phyloP scores from a whole-genome alignment of 306 rosid genomes.

The Pueraria montana region DNA sequence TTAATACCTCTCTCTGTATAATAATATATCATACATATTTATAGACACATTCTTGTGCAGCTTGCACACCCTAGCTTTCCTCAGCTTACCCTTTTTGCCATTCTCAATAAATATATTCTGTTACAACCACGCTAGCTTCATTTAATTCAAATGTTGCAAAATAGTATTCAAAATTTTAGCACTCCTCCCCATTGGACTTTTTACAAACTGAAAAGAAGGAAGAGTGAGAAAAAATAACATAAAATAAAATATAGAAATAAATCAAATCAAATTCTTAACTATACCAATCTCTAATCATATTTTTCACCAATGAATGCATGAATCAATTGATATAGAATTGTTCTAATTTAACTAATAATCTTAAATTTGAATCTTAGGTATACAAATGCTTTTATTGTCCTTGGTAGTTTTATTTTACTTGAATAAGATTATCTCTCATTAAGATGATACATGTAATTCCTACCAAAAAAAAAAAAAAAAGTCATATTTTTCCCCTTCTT shows the following conservation, averaged over 20 bases:
- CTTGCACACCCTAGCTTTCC: constrained; percentile 25
- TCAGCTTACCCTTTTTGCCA: constrained; percentile 43
- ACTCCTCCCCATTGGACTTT: constrained; percentile 32
- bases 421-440: too few species aligned
- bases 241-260: not conserved
- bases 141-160: constrained; percentile 42
- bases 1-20: constrained; percentile 11
- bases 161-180: constrained; percentile 40
- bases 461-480: too few species aligned
- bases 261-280: not conserved
- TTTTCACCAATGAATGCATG: not conserved
- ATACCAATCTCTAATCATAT: not conserved
- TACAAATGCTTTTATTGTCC: too few species aligned
- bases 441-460: too few species aligned
- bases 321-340: too few species aligned
- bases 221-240: not conserved
- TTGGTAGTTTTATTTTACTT: too few species aligned
- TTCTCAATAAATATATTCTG: constrained; percentile 55
- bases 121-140: constrained; percentile 50
- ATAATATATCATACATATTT: not conserved
- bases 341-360: too few species aligned
- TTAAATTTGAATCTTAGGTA: too few species aligned
- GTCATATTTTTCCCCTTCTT: too few species aligned
- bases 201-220: not conserved
- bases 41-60: constrained; percentile 37